A percentile compares a stretch with the other conserved stretches of the same genome.
These are phyloP conservation scores for Cryptococcus jaspeensis DNA, from an alignment of 1,284 basidiomycete species.

Conservation along the genomic window DNA sequence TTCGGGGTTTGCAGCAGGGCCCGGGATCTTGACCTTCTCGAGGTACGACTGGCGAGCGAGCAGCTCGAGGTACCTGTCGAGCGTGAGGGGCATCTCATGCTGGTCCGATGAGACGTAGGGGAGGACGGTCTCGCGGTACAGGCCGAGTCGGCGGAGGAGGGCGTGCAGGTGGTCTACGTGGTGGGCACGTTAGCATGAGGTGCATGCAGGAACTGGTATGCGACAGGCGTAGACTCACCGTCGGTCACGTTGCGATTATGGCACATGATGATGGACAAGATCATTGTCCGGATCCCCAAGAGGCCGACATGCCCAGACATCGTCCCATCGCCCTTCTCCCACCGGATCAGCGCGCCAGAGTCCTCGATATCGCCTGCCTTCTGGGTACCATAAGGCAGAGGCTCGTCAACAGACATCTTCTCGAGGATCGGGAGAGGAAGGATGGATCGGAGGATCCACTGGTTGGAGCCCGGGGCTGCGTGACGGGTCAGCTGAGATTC, in stretches of 20 bases:
- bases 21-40: conserved; percentile 36
- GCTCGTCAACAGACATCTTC: conserved; percentile 27
- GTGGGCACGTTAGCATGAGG: conserved; percentile 6
- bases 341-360: conserved; percentile 44
- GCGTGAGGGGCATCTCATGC: conserved; percentile 28
- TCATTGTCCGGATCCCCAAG: conserved; percentile 46
- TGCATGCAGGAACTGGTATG: not conserved
- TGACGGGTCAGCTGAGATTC: not conserved
- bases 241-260: conserved; percentile 36
- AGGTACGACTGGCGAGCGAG: conserved; percentile 44
- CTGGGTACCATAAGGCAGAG: conserved; percentile 25
- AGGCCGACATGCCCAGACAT: conserved; percentile 34
- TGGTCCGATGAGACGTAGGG: conserved; percentile 34
- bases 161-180: conserved; percentile 31
- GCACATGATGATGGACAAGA: conserved; percentile 44
- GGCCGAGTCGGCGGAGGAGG: conserved; percentile 34
- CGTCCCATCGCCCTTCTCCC: conserved; percentile 46
- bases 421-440: conserved; percentile 30
- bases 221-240: conserved; percentile 26
- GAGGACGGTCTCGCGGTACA: conserved; percentile 42
- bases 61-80: conserved; percentile 47
- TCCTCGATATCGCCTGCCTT: conserved; percentile 25
- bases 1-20: conserved; percentile 12
- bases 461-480: conserved; percentile 23
- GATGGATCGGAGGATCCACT: conserved; percentile 43